Evolutionary conservation across 768 basidiomycete species (phyloP).

Genomic region (Naganishia onofrii): DNA sequence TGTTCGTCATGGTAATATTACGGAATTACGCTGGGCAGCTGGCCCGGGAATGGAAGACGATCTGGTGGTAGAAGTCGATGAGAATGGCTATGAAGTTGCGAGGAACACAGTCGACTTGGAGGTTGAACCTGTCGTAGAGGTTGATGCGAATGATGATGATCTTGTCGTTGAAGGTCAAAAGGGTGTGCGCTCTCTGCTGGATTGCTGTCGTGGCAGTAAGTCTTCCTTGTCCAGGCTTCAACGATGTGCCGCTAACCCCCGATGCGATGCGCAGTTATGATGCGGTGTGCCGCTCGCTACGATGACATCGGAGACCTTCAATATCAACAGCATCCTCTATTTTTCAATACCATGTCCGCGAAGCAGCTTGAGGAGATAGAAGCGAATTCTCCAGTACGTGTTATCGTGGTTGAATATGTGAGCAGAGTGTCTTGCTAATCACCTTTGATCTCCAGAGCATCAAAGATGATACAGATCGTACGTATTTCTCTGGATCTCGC

Average conservation of each 20-base stretch:
- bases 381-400: constrained; percentile 30
- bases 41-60: constrained; percentile 1
- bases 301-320: constrained; percentile 29
- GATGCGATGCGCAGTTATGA: constrained; percentile 9
- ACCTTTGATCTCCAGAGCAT: background rate
- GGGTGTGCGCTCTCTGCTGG: constrained; percentile 10
- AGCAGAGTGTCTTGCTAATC: background rate
- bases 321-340: constrained; percentile 31
- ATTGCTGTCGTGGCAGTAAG: constrained; percentile 21
- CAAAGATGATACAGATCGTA: constrained; percentile 29
- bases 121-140: background rate
- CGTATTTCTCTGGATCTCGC: background rate
- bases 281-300: constrained; percentile 29
- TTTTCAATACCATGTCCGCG: constrained; percentile 27
- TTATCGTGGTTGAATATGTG: background rate
- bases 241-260: background rate
- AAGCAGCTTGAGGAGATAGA: constrained; percentile 28
- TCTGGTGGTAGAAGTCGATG: constrained; percentile 17
- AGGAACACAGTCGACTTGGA: background rate
- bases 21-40: constrained; percentile 11
- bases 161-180: background rate
- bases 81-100: constrained; percentile 6
- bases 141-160: background rate
- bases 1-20: background rate
- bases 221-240: background rate